Evolutionary conservation across 805 yeast species (phyloP).

Genomic region (Starmerella scarabaei): DNA sequence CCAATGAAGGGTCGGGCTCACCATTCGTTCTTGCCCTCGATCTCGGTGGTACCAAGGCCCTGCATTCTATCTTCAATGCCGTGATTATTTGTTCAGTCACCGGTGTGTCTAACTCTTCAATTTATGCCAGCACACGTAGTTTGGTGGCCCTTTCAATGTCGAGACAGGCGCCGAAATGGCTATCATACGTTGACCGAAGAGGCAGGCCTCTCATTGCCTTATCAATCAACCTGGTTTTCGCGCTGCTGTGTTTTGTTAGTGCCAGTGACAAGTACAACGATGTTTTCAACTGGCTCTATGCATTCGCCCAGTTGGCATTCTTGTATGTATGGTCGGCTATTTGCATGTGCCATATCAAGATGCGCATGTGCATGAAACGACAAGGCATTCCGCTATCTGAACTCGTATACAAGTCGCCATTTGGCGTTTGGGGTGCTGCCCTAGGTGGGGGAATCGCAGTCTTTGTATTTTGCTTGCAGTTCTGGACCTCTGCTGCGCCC

Average conservation of each 20-base stretch:
- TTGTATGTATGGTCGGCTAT: slow-evolving; percentile 17
- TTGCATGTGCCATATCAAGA: slow-evolving; percentile 23
- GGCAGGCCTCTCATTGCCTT: slow-evolving; percentile 74
- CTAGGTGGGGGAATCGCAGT: slow-evolving; percentile 47
- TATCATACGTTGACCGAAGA: slow-evolving; percentile 55
- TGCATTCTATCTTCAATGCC: slow-evolving; percentile 65
- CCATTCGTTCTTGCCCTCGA: slow-evolving; percentile 75
- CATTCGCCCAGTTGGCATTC: slow-evolving; percentile 17
- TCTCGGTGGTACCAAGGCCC: slow-evolving; percentile 47
- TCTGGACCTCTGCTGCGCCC: slow-evolving; percentile 72
- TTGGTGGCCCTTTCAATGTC: slow-evolving; percentile 50
- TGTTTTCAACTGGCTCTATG: slow-evolving; percentile 21
- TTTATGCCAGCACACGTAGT: slow-evolving; percentile 54
- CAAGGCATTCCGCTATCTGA: slow-evolving; percentile 61
- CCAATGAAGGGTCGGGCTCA: slow-evolving; percentile 44
- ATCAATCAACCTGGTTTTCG: slow-evolving; percentile 33
- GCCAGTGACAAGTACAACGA: slow-evolving; percentile 33
- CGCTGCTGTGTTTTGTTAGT: slow-evolving; percentile 44
- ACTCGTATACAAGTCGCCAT: slow-evolving; percentile 50
- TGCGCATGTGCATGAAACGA: slow-evolving; percentile 43
- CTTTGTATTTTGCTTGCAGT: slow-evolving; percentile 56
- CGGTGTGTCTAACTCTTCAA: slow-evolving; percentile 62
- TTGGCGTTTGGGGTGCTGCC: slow-evolving; percentile 56
- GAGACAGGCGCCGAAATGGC: slow-evolving; percentile 45
- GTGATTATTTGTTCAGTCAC: slow-evolving; percentile 62